phyloP scores from a whole-genome alignment of 148 eudicot species.

The Simmondsia chinensis region DNA sequence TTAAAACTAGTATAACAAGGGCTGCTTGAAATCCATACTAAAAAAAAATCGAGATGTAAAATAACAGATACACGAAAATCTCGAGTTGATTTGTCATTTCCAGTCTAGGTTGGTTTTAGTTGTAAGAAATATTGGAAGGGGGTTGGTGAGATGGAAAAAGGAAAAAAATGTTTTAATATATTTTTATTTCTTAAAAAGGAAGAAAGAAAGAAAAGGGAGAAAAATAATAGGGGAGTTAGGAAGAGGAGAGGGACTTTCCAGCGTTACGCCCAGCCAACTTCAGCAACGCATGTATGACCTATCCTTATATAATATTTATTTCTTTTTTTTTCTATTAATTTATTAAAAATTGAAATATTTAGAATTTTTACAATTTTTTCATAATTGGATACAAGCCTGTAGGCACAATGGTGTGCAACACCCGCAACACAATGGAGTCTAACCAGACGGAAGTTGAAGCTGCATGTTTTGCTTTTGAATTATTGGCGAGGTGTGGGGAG shows the following conservation, averaged over 20 bases:
- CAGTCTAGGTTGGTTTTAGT: slow-evolving; percentile 7
- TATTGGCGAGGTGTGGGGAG: too few relatives aligned
- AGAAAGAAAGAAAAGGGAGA: neutral
- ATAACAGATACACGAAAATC: neutral
- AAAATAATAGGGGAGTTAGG: slow-evolving; percentile 24
- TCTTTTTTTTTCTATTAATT: neutral
- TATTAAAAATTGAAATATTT: too few relatives aligned
- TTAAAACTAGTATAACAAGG: too few relatives aligned
- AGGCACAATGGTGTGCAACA: too few relatives aligned
- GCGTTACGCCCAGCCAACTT: too few relatives aligned
- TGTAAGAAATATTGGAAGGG: neutral
- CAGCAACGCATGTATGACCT: slow-evolving; percentile 1
- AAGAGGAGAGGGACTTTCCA: slow-evolving; percentile 36
- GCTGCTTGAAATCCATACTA: too few relatives aligned
- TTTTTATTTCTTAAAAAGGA: neutral
- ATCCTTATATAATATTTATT: neutral
- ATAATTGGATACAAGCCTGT: too few relatives aligned
- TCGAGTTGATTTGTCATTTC: neutral
- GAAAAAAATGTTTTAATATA: too few relatives aligned
- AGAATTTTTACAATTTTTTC: too few relatives aligned
- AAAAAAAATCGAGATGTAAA: neutral
- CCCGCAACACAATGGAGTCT: too few relatives aligned
- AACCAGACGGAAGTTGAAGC: too few relatives aligned
- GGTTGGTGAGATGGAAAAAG: slow-evolving; percentile 19
- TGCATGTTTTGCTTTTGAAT: too few relatives aligned